These are phyloP conservation scores for Puccinia coronata DNA, from an alignment of 1,284 basidiomycete genomes.

Conservation along the genomic window DNA sequence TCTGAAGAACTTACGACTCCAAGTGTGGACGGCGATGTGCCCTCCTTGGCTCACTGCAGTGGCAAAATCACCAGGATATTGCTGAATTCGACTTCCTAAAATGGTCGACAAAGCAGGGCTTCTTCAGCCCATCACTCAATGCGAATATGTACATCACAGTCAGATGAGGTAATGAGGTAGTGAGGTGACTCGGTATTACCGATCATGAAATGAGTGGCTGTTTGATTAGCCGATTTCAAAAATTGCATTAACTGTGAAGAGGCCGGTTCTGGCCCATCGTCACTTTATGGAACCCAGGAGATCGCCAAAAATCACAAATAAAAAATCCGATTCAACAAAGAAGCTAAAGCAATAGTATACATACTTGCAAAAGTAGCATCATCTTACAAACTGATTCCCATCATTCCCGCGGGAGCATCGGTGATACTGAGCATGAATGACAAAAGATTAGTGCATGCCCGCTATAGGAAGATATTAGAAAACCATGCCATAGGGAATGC, in stretches of 20 bases:
- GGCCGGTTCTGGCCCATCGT: conserved; percentile 43
- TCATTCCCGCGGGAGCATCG: conserved; percentile 46
- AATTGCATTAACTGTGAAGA: conserved; percentile 65
- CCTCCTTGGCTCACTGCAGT: conserved; percentile 51
- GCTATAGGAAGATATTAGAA: too few relatives aligned
- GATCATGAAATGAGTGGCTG: conserved; percentile 79
- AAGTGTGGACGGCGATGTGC: conserved; percentile 61
- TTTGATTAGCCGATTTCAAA: conserved; percentile 65
- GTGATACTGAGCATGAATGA: conserved; percentile 17
- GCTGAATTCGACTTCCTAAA: conserved; percentile 61
- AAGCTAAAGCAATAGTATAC: not conserved
- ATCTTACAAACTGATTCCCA: conserved; percentile 44
- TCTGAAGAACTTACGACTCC: conserved; percentile 62
- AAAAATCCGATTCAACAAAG: not conserved
- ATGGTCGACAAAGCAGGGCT: not conserved
- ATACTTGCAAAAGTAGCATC: not conserved
- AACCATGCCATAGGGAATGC: not conserved
- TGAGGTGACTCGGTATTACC: conserved; percentile 65
- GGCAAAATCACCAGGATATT: conserved; percentile 65
- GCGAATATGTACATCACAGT: conserved; percentile 61
- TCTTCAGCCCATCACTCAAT: not conserved
- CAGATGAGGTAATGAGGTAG: too few relatives aligned
- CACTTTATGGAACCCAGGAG: conserved; percentile 16
- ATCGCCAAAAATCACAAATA: not conserved
- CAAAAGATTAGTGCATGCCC: not conserved